Conservation (phyloP, 352 stramenopile species). For the Phytophthora ramorum region DNA sequence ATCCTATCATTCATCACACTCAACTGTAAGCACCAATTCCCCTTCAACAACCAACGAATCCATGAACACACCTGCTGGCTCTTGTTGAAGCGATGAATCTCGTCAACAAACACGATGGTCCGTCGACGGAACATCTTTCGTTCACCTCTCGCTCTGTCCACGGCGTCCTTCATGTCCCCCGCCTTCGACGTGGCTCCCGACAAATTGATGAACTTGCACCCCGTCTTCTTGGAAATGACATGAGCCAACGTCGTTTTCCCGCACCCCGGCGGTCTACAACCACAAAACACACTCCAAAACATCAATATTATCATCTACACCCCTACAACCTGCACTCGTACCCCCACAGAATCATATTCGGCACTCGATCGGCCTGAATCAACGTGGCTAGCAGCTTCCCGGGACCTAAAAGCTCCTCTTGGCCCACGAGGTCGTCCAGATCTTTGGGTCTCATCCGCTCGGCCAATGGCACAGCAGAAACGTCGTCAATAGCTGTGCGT, state of each 20-base stretch:
- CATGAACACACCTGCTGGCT: constrained; percentile 62
- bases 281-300: constrained; percentile 1
- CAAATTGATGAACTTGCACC: constrained; percentile 73
- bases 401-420: constrained; percentile 68
- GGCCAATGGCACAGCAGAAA: constrained; percentile 58
- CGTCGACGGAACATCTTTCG: constrained; percentile 62
- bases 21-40: constrained; percentile 2
- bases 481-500: constrained; percentile 29
- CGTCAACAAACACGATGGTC: constrained; percentile 90
- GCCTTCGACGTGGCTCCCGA: constrained; percentile 79
- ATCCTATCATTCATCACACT: constrained; percentile 42
- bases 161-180: constrained; percentile 75
- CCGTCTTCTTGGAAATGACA: constrained; percentile 75
- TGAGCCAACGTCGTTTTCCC: constrained; percentile 88
- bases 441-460: constrained; percentile 75
- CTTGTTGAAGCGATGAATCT: constrained; percentile 92
- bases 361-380: constrained; percentile 73
- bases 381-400: constrained; percentile 69
- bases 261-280: constrained; percentile 74
- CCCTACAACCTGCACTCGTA: constrained; percentile 20
- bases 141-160: constrained; percentile 76
- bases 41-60: neutral
- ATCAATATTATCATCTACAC: constrained; percentile 2
- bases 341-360: constrained; percentile 90
- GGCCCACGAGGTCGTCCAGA: constrained; percentile 70